Conservation (phyloP, 169 alveolate genomes). For the Pseudocohnilembus persalinus region DNA sequence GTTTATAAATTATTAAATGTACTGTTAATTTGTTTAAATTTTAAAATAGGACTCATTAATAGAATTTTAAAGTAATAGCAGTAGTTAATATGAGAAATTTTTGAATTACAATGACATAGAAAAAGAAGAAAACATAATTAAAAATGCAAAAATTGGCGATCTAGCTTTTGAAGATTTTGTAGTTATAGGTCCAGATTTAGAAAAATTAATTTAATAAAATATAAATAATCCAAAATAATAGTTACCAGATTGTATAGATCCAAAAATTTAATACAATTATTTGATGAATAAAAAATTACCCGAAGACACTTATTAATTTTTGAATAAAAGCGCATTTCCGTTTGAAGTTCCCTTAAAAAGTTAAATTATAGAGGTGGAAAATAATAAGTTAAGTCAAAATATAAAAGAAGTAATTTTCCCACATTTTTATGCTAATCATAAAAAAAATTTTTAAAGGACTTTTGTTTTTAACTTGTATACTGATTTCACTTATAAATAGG, state of each 20-base stretch:
- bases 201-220: too few species aligned
- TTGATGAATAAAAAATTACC: too few species aligned
- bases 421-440: too few species aligned
- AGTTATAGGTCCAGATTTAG: background rate
- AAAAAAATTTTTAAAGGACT: background rate
- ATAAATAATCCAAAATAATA: too few species aligned
- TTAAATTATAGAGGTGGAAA: too few species aligned
- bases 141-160: background rate
- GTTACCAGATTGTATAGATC: background rate
- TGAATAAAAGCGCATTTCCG: background rate
- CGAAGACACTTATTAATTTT: background rate
- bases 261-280: background rate
- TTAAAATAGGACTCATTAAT: too few species aligned
- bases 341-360: background rate
- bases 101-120: background rate
- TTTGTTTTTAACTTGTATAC: background rate
- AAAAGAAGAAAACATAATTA: too few species aligned
- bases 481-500: background rate
- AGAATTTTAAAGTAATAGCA: too few species aligned
- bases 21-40: too few species aligned
- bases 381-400: too few species aligned
- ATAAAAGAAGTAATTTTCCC: background rate
- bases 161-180: background rate
- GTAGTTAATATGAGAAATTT: too few species aligned
- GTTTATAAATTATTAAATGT: too few species aligned